Evolutionary conservation across 1,284 basidiomycete genomes (phyloP), one percentile per base, ranked within the genome.

Genomic region (Ganoderma meredithae): DNA sequence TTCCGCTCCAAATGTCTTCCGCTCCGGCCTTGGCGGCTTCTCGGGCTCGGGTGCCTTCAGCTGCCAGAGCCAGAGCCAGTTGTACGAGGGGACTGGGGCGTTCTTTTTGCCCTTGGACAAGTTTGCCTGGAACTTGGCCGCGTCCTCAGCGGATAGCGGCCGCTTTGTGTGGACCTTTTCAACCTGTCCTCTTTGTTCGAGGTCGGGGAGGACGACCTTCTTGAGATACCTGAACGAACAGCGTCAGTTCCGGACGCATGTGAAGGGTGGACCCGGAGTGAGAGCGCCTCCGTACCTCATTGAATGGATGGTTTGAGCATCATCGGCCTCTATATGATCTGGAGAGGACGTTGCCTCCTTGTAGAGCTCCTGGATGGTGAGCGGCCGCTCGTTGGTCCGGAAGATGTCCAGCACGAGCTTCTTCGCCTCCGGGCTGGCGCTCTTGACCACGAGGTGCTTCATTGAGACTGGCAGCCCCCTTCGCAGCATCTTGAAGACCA

Each of bases 1-100:
- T 41, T 84, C 83, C 25, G 71, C 73, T 5, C 82, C 83, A 62
- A 81, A 80, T 40, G 40, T 44, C 55, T 49, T 5, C 70, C 76
- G 55, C 66, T 72, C 60, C 67, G 76, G 69, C 17, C 76, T 66
- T 66, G 68, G 63, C 15, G 69, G 52, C 25, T 27, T 33, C 13
- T 41, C 13, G 10, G 39, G 58, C 39, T 15, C 39, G 36, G 22
- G 13, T 15, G 58, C 40, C 39, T 60, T 60, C n/a, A 60, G 58
- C n/a, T 60, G 58, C 58, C 58, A 60, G 0, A 25, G 22, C 58
- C 58, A 60, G 15, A 41, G n/a, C 55, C 55, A 58, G 0, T 33
- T 19, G 19, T 7, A 0, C 15, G 12, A 13, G 9, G 58, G 13
- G 12, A 25, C 8, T 25, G 39, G 22, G 36, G 36, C 8, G 17